Evolutionary conservation across 2,329 filamentous ascomycete genomes (phyloP), one percentile per base, ranked within the genome.

Genomic region (Xylaria sp.): DNA sequence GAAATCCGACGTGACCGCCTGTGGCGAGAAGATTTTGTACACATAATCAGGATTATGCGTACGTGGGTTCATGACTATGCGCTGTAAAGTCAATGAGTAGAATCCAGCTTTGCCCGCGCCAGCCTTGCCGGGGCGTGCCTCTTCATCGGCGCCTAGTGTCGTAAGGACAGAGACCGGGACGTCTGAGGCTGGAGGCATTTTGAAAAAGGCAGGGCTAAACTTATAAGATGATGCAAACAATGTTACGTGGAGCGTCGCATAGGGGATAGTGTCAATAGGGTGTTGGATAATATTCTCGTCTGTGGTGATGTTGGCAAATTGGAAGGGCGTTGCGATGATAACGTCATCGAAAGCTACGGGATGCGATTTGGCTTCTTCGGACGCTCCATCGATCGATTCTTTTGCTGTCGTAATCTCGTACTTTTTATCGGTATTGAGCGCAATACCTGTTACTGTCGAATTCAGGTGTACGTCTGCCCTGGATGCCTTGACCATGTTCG

Each of bases 171-270:
- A 89, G 66, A 88, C 88, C 0, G 96, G 96, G 0, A 91, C 87
- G 17, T 81, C 77, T 33, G 82, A 79, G n/a, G 80, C 84, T 0
- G 84, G 77, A 1, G 83, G 75, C 1, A 96, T 83, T 63, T 88
- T 87, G 82, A 98, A 98, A 76, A 89, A 94, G 2, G 78, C 78
- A 0, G 91, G 86, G 22, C 87, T 89, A n/a, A 97, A 85, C n/a
- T 81, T 84, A 72, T 89, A 87, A 0, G 92, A 89, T 0, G 93
- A 92, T 0, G 94, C 85, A 74, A 99, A 95, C 0, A 98, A 87
- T 0, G 95, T 98, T 59, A 97, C 95, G 75, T 98, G 91, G 0
- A 98, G 85, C 54, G 87, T 86, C 2, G 93, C 92, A 77, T 97
- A 99, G 0, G 93, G 92, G n/a, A 97, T 90, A 51, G 86, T 78